Conservation (phyloP, 2,329 filamentous ascomycete genomes). For the Verticillium klebahnii region DNA sequence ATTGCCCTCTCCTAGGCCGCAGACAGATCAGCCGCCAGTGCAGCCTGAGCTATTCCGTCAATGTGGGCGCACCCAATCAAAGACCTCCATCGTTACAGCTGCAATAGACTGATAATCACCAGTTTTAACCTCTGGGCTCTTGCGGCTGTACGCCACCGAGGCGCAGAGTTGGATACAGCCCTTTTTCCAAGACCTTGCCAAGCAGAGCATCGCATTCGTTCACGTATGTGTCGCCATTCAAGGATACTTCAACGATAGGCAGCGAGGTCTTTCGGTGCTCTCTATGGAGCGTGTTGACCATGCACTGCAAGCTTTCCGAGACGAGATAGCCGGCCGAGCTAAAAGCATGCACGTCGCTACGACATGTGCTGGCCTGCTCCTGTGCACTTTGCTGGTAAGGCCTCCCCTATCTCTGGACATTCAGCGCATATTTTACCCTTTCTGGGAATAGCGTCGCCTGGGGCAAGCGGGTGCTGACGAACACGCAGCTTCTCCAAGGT, state of each 20-base stretch:
- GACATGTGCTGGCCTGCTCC: conserved; percentile 7
- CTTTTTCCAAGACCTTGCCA: conserved; percentile 8
- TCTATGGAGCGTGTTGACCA: conserved; percentile 11
- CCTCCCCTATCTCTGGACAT: neutral
- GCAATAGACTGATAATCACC: neutral
- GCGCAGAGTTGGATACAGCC: conserved; percentile 6
- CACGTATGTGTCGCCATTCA: conserved; percentile 10
- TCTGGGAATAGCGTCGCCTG: neutral
- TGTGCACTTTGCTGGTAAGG: conserved; percentile 10
- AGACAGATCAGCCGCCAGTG: neutral
- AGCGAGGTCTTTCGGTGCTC: conserved; percentile 5
- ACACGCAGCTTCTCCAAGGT: conserved; percentile 5
- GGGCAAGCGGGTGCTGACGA: neutral
- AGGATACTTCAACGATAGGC: conserved; percentile 7
- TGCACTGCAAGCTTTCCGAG: conserved; percentile 11
- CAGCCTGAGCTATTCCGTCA: neutral
- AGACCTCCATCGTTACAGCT: too few species aligned
- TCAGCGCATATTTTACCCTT: neutral
- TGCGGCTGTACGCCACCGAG: conserved; percentile 9
- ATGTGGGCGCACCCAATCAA: neutral
- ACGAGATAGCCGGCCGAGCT: conserved; percentile 9
- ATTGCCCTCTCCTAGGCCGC: neutral
- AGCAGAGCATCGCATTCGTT: conserved; percentile 6
- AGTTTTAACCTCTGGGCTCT: conserved; percentile 8
- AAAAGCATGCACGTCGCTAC: conserved; percentile 7